Base-by-base conservation (phyloP, 768 basidiomycete genomes). In the Termitomyces sp. region DNA sequence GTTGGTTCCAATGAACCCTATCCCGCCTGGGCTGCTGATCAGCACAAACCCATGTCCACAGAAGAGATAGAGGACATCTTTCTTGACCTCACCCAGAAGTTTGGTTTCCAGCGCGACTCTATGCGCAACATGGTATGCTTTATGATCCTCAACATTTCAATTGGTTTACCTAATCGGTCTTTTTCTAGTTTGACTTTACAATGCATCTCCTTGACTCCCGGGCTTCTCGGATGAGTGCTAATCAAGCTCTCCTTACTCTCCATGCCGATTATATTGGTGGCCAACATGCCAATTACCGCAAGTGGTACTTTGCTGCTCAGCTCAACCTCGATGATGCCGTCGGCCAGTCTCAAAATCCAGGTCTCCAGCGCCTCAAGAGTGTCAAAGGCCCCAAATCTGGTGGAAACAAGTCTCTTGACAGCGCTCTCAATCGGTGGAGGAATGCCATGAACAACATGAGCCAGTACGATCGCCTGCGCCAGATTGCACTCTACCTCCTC, bases 391-490 rank as follows among this genome's bases (percentile, higher is more conserved):
- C 75, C 2, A 78, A 76, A 61, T 79, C 82, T 31, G 70, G 71
- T 35, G 72, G 75, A 50, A 70, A 71, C 62, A 98, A 96, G 71
- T 91, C 92, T 35, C 87, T 99, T 58, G 95, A 98, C 71, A 89
- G 86, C 49, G 97, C 97, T 17, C 83, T 94, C 65, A 91, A 90
- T 68, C 83, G 96, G 54, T 99, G 97, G 97, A 82, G 96, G 47
- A 93, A 91, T 66, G 97, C 96, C 54, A 99, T 99, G 97, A 90
- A 95, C 77, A 94, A 87, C 76, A 99, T 99, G 97, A 93, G 90
- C 73, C 92, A 97, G 68, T 99, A 99, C 73, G 97, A 99, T 69
- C 87, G 95, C 67, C 82, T 98, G 41, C 89, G 97, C 14, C 97
- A 99, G 72, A 85, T 99, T 60, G 95, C 97, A 3, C 86, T 99